These are phyloP conservation scores for Apiospora hydei DNA, from an alignment of 2,329 filamentous ascomycete species.

Conservation along the genomic window DNA sequence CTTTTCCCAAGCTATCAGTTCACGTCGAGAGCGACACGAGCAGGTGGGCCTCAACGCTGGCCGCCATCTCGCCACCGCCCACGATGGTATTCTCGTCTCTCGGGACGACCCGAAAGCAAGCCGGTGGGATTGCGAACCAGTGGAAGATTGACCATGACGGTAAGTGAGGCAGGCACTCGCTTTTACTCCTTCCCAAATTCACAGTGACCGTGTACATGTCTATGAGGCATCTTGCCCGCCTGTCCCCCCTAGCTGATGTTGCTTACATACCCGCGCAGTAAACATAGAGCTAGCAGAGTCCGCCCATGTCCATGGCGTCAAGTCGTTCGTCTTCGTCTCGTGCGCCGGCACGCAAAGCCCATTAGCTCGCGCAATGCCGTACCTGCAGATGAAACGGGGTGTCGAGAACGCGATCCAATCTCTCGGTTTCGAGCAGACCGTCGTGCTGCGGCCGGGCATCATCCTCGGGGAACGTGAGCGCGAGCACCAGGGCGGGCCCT, in stretches of 20 bases:
- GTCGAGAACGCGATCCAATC: conserved; percentile 79
- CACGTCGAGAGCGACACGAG: conserved; percentile 71
- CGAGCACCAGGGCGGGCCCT: conserved; percentile 63
- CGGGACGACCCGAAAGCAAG: conserved; percentile 78
- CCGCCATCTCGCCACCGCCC: conserved; percentile 61
- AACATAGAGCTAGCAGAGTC: conserved; percentile 80
- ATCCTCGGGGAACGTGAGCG: conserved; percentile 75
- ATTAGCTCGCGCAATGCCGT: conserved; percentile 50
- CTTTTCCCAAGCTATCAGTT: conserved; percentile 68
- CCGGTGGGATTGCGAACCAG: conserved; percentile 80
- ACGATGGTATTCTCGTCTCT: conserved; percentile 77
- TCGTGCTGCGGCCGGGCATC: conserved; percentile 77
- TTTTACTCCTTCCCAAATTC: background rate
- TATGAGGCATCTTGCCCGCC: background rate
- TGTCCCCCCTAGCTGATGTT: background rate
- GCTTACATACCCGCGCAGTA: conserved; percentile 45
- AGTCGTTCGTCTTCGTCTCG: conserved; percentile 81
- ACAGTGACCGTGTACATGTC: no score
- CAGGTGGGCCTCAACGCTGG: conserved; percentile 71
- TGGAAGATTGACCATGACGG: conserved; percentile 85
- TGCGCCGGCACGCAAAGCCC: conserved; percentile 56
- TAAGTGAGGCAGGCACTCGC: conserved; percentile 29
- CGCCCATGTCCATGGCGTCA: conserved; percentile 74
- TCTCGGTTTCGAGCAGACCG: conserved; percentile 77
- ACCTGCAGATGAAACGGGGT: conserved; percentile 78